A percentile compares a stretch with the other conserved stretches of the same genome.
Evolutionary conservation across 2,329 filamentous ascomycete genomes (phyloP).

Genomic region (Nigrospora sphaerica): DNA sequence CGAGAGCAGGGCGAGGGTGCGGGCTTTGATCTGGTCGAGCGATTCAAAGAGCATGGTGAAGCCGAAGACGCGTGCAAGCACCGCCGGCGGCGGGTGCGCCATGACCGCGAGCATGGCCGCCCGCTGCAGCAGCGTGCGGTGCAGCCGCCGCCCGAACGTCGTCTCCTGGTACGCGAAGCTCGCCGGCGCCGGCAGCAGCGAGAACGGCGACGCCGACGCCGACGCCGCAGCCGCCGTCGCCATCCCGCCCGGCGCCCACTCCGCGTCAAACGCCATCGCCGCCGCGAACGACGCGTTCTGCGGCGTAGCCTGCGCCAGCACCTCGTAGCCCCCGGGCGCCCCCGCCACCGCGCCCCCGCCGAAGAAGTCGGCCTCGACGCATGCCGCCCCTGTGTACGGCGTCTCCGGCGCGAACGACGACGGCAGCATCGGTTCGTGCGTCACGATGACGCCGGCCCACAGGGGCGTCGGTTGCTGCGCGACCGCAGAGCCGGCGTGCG

Average conservation of each 20-base stretch:
- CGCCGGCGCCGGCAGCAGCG: slow-evolving; percentile 32
- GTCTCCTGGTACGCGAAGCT: slow-evolving; percentile 58
- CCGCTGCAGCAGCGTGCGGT: slow-evolving; percentile 57
- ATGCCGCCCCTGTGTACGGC: background rate
- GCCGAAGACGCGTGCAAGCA: slow-evolving; percentile 55
- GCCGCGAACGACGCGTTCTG: slow-evolving; percentile 49
- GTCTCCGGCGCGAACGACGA: slow-evolving; percentile 1
- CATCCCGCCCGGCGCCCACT: slow-evolving; percentile 5
- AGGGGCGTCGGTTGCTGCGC: slow-evolving; percentile 4
- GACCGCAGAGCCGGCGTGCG: too few relatives aligned
- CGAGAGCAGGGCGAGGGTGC: slow-evolving; percentile 27
- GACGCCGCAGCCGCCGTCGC: slow-evolving; percentile 17
- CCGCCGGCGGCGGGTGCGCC: slow-evolving; percentile 37
- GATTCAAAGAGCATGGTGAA: slow-evolving; percentile 59
- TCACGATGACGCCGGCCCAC: slow-evolving; percentile 19
- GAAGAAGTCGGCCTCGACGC: too few relatives aligned
- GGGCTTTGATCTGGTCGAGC: slow-evolving; percentile 36
- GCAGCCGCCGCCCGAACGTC: slow-evolving; percentile 64
- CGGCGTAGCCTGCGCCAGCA: slow-evolving; percentile 42
- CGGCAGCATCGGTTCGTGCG: slow-evolving; percentile 9
- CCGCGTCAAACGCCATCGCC: slow-evolving; percentile 18
- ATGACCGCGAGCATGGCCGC: slow-evolving; percentile 51
- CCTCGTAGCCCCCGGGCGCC: slow-evolving; percentile 29
- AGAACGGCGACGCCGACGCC: slow-evolving; percentile 24
- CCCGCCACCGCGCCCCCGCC: too few relatives aligned